Evolutionary conservation across 345 rosid genomes (phyloP).

Genomic region (Euphorbia pulcherrima): DNA sequence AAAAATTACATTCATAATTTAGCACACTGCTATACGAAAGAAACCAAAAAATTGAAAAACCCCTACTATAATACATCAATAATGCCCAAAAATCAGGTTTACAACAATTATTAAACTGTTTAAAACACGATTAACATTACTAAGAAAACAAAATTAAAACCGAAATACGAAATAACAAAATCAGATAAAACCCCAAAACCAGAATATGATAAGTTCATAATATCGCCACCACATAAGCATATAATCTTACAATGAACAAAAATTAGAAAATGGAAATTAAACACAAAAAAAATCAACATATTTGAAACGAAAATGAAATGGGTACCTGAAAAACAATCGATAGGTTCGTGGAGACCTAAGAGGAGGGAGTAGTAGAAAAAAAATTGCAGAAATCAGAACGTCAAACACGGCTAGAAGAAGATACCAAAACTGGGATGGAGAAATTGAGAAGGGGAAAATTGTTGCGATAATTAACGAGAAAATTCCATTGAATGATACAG

Average conservation of each 20-base stretch:
- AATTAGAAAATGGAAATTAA: not conserved
- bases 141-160: not conserved
- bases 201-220: not conserved
- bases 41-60: not conserved
- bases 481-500: not conserved
- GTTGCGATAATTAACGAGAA: not conserved
- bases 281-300: not conserved
- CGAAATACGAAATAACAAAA: not conserved
- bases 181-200: not conserved
- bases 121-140: not conserved
- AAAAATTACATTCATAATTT: conserved; percentile 3
- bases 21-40: not conserved
- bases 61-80: not conserved
- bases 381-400: not conserved
- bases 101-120: not conserved
- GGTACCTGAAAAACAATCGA: not conserved
- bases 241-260: not conserved
- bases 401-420: not conserved
- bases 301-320: conserved; percentile 1
- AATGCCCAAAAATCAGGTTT: not conserved
- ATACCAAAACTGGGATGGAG: conserved; percentile 3
- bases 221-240: not conserved
- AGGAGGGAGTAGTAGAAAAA: not conserved
- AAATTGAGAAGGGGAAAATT: not conserved
- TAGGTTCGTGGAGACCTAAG: not conserved